Conservation (phyloP, 306 rosid species). For the Vigna unguiculata region DNA sequence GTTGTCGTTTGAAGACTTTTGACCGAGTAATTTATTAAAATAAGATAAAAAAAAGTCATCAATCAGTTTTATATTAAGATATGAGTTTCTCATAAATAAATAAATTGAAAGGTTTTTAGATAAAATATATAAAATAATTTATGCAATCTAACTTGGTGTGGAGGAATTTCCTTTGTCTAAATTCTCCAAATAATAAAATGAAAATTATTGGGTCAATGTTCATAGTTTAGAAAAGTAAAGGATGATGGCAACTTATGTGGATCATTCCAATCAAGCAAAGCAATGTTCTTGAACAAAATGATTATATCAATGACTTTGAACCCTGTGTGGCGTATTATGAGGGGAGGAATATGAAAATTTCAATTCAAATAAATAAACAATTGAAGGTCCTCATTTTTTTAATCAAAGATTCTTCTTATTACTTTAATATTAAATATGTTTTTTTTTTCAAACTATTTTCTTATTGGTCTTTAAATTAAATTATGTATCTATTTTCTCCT, state of each 20-base stretch:
- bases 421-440: no score
- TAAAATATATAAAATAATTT: no score
- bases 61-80: no score
- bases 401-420: not conserved
- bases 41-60: no score
- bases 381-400: not conserved
- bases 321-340: not conserved
- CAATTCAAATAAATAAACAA: not conserved
- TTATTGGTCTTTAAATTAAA: no score
- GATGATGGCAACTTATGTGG: slow-evolving; percentile 33
- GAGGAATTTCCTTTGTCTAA: slow-evolving; percentile 7
- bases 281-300: slow-evolving; percentile 31
- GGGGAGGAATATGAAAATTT: not conserved
- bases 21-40: no score
- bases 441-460: no score
- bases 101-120: no score
- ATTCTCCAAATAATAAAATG: not conserved
- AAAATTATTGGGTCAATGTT: slow-evolving; percentile 33
- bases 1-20: no score
- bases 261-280: slow-evolving; percentile 32
- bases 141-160: not conserved
- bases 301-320: slow-evolving; percentile 42
- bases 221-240: slow-evolving; percentile 27
- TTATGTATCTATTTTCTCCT: no score
- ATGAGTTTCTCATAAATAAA: no score